Evolutionary conservation across 2,329 filamentous ascomycete genomes (phyloP), one percentile per base, ranked within the genome.

Genomic region (Diaporthe sp.): DNA sequence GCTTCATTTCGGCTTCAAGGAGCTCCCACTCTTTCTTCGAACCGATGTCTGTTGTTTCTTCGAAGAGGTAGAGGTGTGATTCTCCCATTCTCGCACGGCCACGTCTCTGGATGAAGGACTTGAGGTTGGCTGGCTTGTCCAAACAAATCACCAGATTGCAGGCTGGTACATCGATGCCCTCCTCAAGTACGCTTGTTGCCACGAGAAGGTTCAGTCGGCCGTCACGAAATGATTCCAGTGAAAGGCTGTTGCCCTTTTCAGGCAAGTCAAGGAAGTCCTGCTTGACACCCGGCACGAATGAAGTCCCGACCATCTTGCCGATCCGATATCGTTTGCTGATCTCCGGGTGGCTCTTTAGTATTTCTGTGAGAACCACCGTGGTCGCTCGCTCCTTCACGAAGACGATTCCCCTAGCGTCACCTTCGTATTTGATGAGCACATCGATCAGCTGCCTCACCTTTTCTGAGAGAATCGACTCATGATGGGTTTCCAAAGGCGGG

Each of bases 1-100:
- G 81, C 79, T 92, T 94, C 93, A 98, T 95, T n/a, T 91, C 86
- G 4, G 87, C 82, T 81, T 98, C 96, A 22, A 97, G 86, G 0
- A 82, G 80, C 37, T 90, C 85, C 93, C 94, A 98, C 37, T 89
- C 86, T 3, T 82, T 77, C 3, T 82, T 77, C 12, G 80, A 77
- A 4, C 79, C 74, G 1, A 77, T 79, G 0, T 80, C 80, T 6
- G 78, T 76, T 10, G 85, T 83, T 3, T 82, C 79, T 12, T 86
- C 76, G 31, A 91, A 81, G 7, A 91, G 79, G 17, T 89, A 80
- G n/a, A 92, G 84, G 65, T 82, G 85, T 0, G 90, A 92, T 9
- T 85, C 81, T 28, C 82, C 83, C 86, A 87, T 88, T 13, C 90
- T 83, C 6, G 89, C 89, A 46, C 89, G 84, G 10, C 89, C 88